Base-by-base conservation (phyloP, 257 asterid genomes). In the Solanum commersonii region DNA sequence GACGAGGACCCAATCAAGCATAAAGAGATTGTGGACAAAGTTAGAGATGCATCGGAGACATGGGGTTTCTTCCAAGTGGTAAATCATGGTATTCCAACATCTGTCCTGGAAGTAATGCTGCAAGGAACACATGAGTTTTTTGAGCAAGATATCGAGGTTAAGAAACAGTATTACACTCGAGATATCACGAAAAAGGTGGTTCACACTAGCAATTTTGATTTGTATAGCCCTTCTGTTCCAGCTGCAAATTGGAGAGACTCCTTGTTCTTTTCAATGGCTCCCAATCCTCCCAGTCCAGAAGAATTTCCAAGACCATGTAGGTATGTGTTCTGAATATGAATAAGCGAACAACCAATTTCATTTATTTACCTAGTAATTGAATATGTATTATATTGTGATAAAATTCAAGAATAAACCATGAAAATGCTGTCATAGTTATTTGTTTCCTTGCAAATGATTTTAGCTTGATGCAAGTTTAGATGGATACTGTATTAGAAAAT, bases 61-160 rank as follows among this genome's bases (percentile, higher is more conserved):
- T 90, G 90, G 89, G 96, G 98, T 0, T 93, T 94, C 74, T 95
- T 96, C 89, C 98, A 94, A 88, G 92, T 2, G 85, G 56, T 60
- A 25, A 93, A 59, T 94, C 98, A 94, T 18, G 94, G 93, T 0
- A 89, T 94, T 18, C 73, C 70, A 0, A 22, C 2, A 35, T 9
- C 68, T 5, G 88, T 88, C n/a, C 29, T 91, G 77, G 93, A 89
- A 10, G 94, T 71, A 34, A 92, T 93, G 92, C 20, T 92, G 78
- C 63, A 86, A 22, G 96, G 94, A 5, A 92, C 93, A 7, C 88
- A 92, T 3, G 89, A 93, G 68, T 96, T 96, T n/a, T 81, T 89
- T 81, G 98, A 94, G 84, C 95, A 93, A 76, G 98, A 94, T 38
- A 25, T 38, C 13, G 95, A 92, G 70, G 86, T 56, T 89, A 96